Evolutionary conservation across 208 protist species (phyloP), one percentile per base, ranked within the genome.

Genomic region (Trypanosoma avium): DNA sequence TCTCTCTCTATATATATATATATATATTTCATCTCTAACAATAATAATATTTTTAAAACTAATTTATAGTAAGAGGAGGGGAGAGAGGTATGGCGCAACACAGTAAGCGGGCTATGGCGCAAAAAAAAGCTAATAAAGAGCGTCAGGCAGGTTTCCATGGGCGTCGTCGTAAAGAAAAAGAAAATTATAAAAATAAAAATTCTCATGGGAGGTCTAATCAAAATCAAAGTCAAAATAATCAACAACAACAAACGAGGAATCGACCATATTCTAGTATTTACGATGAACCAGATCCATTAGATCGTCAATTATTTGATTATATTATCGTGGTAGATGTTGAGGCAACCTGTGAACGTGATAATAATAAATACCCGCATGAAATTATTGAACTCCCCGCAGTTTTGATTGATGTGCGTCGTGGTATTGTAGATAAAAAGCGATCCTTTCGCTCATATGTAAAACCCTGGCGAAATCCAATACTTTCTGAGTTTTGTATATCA

Each of bases 381-480:
- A 88, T 99, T 43, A 99, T 99, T 60, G 97, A 99, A 67, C 81
- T 97, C 26, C 94, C 97, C 15, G 86, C 83, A 12, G 79, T 98
- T 2, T 67, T 97, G 8, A 68, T 98, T 61, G 82, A 96, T 52
- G 87, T 91, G 9, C 82, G 78, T 6, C 72, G 70, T 7, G 77
- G 88, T 15, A 55, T 90, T 54, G 76, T 93, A 8, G 80, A 93
- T 53, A 69, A 73, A 12, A 58, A 79, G 19, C 77, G 76, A 10
- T 93, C 88, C 21, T 97, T 97, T 52, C 90, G 88, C 70, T 88
- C 84, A 4, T 98, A 94, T 63, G 84, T 98, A 15, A 87, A 86
- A 75, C 97, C 97, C 21, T 71, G 63, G n/a, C 65, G 66, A 32
- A 88, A 97, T 61, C 85, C 92, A 1, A 64, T 38, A n/a, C 82